Evolutionary conservation across 345 rosid species (phyloP), one percentile per base, ranked within the genome.

Genomic region (Combretum micranthum): DNA sequence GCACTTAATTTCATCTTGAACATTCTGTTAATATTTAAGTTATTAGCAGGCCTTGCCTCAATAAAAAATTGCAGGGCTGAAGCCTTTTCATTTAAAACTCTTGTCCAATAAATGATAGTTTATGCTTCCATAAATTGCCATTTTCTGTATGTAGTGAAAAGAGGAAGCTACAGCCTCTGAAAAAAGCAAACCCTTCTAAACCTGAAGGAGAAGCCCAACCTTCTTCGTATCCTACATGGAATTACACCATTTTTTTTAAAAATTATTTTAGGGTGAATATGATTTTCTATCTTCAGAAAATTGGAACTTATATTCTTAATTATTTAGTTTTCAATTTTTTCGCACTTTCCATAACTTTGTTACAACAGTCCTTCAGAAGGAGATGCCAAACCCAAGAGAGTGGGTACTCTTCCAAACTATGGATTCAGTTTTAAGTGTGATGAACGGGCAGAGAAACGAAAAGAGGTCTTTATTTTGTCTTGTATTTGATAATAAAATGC

Each of bases 371-470:
- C 88, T 50, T 70, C 65, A 16, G 69, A 74, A 56, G 87, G 73
- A 21, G 96, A 94, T 75, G 72, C 75, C 57, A 87, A 82, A 67
- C 63, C 87, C 75, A 80, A 69, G 15, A 84, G 61, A 77, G 71
- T 62, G 17, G 90, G 91, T 73, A 71, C 79, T 20, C 97, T 87
- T 75, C 99, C 99, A 54, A 90, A 83, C 54, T 94, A 94, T 57
- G 97, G 99, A 42, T 94, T 94, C 82, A 94, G 95, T 69, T 94
- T 94, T 62, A 86, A 71, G 78, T 94, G 99, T 69, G 90, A 82
- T 72, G 95, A 87, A 74, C 86, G 99, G 44, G 99, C 99, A 69
- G 99, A 94, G 69, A 94, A 85, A 81, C 82, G 99, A 64, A 90
- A 59, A 77, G 99, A 94, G 97, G 99, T 94, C 60, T 17, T 81